These are phyloP conservation scores for Russula vinacea DNA, from an alignment of 768 basidiomycete genomes.

Conservation along the genomic window DNA sequence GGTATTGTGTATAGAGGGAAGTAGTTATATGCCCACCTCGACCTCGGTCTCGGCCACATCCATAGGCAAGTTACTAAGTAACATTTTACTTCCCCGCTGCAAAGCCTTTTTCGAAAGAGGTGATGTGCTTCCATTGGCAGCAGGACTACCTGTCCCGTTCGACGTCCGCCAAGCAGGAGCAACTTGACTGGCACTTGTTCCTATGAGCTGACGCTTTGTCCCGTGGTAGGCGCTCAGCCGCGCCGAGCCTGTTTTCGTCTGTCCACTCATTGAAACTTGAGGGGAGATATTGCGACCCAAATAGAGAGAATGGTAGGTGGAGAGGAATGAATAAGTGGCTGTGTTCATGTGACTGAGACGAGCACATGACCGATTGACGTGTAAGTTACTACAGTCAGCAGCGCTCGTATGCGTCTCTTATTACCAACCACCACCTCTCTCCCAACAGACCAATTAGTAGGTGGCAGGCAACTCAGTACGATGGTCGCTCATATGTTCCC, in stretches of 20 bases:
- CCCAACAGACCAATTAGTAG: not conserved
- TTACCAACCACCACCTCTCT: conserved; percentile 14
- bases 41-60: conserved; percentile 28
- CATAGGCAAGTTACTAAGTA: conserved; percentile 29
- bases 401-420: not conserved
- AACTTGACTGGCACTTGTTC: conserved; percentile 23
- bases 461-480: not conserved
- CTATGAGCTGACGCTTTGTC: conserved; percentile 28
- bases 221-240: conserved; percentile 28
- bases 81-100: conserved; percentile 28
- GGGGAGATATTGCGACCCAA: conserved; percentile 10
- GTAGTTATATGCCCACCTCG: conserved; percentile 16
- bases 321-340: not conserved
- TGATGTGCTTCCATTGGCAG: conserved; percentile 16
- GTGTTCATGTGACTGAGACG: conserved; percentile 4
- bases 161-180: conserved; percentile 28
- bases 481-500: not conserved
- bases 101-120: conserved; percentile 17
- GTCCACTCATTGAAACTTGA: conserved; percentile 19
- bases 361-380: not conserved
- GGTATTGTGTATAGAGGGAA: not conserved
- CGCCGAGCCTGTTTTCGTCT: conserved; percentile 20
- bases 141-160: not conserved
- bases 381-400: not conserved
- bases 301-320: not conserved